A percentile compares a stretch with the other conserved stretches of the same genome.
These are phyloP conservation scores for Arabidopsis lyrata DNA, from an alignment of 441 rosid species.

Conservation along the genomic window DNA sequence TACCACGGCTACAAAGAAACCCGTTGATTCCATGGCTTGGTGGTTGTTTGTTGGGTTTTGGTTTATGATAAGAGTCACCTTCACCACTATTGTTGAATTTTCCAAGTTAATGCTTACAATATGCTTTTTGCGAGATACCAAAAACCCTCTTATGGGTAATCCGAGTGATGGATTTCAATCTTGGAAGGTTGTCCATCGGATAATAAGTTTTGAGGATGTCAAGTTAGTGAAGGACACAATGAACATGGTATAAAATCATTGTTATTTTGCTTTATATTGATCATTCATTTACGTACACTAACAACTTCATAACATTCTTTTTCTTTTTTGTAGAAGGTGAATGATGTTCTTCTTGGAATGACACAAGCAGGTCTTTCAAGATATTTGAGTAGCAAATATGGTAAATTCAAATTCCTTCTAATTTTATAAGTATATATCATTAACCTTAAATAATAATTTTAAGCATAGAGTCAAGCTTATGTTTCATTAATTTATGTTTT, in stretches of 20 bases:
- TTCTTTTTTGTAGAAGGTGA: constrained; percentile 58
- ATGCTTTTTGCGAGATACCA: constrained; percentile 46
- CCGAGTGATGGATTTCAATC: constrained; percentile 1
- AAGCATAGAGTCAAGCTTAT: neutral
- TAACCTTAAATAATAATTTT: neutral
- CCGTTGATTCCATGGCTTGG: neutral
- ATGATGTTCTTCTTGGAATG: constrained; percentile 33
- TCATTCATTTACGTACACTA: neutral
- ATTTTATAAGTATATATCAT: neutral
- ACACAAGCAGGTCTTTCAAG: constrained; percentile 69
- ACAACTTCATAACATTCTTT: neutral
- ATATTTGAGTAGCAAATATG: constrained; percentile 55
- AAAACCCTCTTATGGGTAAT: constrained; percentile 47
- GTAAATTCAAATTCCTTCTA: constrained; percentile 27
- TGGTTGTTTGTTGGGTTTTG: constrained; percentile 34
- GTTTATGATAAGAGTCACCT: constrained; percentile 30
- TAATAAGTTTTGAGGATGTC: constrained; percentile 45
- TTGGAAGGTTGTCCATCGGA: constrained; percentile 45
- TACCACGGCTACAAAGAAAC: constrained; percentile 19
- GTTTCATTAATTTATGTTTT: neutral
- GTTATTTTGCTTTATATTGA: neutral
- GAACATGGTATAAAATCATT: constrained; percentile 35
- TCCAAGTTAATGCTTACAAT: constrained; percentile 35
- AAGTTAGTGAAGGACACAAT: constrained; percentile 43
- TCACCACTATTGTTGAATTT: constrained; percentile 42